Base-by-base conservation (phyloP, 495 filamentous ascomycete species). In the Aspergillus haitiensis region DNA sequence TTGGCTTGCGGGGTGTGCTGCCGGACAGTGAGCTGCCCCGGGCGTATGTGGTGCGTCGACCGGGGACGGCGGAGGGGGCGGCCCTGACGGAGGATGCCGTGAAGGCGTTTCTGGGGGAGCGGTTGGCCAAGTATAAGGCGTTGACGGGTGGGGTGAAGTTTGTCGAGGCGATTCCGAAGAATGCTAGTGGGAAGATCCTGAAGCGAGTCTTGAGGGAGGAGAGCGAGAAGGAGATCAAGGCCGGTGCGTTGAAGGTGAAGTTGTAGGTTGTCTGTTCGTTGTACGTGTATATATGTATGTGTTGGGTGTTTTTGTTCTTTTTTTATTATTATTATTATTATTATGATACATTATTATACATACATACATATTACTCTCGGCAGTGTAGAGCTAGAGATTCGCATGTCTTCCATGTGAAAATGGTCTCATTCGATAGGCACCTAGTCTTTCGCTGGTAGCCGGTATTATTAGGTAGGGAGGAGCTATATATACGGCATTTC, bases 161-260 rank as follows among this genome's bases (percentile, higher is more conserved):
- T 70, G 77, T 93, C 4, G 84, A 91, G 52, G 78, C 81, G 46
- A 81, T 96, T 16, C 89, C 92, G 9, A 92, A 91, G 73, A 92
- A 85, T 60, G 82, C 82, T 0, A 87, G 85, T 72, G 92, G 92
- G 3, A 96, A 96, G 81, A 90, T 96, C 46, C 66, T 96, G 62
- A 86, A 92, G 69, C 77, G 88, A 45, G 61, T 92, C 6, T 64
- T 87, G 60, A 73, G 78, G 54, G 82, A 77, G 36, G 67, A 74
- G 59, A 81, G 79, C 27, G 72, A 75, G 59, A 70, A 65, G 60
- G 68, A 80, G 64, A 56, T 70, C 6, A 44, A 67, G 36, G 61
- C 60, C 35, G 67, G 68, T 27, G 21, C 21, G 5, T 35, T 52
- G 21, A 67, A 64, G 47, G 55, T 69, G 9, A 69, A 56, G 21